Conservation (phyloP, 768 basidiomycete species). For the Leucogyrophana mollusca region DNA sequence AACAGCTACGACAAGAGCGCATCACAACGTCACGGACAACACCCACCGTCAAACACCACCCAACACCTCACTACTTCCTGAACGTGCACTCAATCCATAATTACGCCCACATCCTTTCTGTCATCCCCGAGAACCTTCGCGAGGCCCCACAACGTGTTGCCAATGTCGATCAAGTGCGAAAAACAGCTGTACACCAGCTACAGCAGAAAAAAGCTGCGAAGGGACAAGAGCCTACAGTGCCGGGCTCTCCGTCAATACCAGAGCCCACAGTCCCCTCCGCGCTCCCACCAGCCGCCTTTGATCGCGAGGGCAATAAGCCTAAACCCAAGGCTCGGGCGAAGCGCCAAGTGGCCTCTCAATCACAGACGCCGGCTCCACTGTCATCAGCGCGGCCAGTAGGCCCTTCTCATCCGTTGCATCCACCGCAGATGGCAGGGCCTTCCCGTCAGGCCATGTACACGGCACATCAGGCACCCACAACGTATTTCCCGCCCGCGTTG, state of each 20-base stretch:
- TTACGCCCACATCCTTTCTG: slow-evolving; percentile 6
- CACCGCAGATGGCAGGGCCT: no score
- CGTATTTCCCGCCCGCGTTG: no score
- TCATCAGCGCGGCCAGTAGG: no score
- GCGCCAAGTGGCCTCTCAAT: background rate
- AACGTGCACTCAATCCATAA: slow-evolving; percentile 11
- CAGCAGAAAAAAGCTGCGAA: background rate
- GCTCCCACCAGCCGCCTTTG: no score
- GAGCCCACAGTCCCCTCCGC: no score
- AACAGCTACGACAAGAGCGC: slow-evolving; percentile 2
- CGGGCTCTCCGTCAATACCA: no score
- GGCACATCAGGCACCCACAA: no score
- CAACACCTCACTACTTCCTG: slow-evolving; percentile 5
- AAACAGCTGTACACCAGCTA: background rate
- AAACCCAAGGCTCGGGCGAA: background rate
- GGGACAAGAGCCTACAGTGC: no score
- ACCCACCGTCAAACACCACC: background rate
- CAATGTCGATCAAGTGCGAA: background rate
- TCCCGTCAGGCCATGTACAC: no score
- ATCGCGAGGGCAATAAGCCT: no score
- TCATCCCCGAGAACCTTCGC: background rate
- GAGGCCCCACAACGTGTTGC: background rate
- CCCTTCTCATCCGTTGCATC: no score
- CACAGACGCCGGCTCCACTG: background rate
- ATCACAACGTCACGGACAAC: background rate